Evolutionary conservation across 495 filamentous ascomycete species (phyloP).

Genomic region (Clavariopsis aquatica): DNA sequence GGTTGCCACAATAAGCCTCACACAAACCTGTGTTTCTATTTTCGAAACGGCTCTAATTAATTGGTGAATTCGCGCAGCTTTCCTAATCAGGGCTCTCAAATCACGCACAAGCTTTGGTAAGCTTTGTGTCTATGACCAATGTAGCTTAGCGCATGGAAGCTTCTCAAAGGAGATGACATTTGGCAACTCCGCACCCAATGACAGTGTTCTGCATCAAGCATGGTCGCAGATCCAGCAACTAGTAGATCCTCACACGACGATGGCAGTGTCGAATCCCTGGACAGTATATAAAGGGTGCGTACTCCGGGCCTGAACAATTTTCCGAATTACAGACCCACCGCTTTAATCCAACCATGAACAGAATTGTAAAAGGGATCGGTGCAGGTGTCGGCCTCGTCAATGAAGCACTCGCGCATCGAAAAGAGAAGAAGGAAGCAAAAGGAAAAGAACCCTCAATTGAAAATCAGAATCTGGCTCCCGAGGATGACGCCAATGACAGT

Average conservation of each 20-base stretch:
- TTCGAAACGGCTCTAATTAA: too few relatives aligned
- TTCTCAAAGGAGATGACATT: too few relatives aligned
- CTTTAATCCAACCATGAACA: slow-evolving; percentile 2
- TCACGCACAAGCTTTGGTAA: neutral
- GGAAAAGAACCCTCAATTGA: neutral
- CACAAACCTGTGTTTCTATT: too few relatives aligned
- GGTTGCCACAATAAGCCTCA: too few relatives aligned
- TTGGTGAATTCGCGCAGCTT: neutral
- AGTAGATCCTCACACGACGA: too few relatives aligned
- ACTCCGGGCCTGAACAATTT: too few relatives aligned
- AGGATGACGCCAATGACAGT: slow-evolving; percentile 10
- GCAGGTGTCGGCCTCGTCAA: slow-evolving; percentile 54
- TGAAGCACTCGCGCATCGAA: slow-evolving; percentile 47
- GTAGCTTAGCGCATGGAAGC: neutral
- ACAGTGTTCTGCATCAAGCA: too few relatives aligned
- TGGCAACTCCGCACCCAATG: too few relatives aligned
- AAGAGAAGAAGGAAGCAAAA: slow-evolving; percentile 42
- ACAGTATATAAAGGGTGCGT: neutral
- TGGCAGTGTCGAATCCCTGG: neutral
- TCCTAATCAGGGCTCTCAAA: neutral
- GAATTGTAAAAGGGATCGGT: slow-evolving; percentile 42
- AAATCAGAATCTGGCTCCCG: neutral
- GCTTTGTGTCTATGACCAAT: neutral
- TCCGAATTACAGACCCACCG: neutral
- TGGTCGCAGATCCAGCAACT: too few relatives aligned